Conservation (phyloP, 164 flowering plant species). For the Umbellularia californica region DNA sequence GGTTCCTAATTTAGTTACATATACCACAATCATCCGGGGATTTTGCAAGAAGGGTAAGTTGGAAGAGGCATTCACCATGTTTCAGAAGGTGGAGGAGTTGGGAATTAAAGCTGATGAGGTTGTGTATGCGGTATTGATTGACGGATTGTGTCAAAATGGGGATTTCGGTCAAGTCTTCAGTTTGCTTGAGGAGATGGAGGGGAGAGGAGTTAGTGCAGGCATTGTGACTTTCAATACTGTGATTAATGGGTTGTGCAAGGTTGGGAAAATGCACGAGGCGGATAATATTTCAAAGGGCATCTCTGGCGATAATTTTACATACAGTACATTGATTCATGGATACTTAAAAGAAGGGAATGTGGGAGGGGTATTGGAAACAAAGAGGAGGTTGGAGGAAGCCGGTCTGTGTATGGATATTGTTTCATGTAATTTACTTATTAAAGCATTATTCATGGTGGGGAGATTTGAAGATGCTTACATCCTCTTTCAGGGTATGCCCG, state of each 20-base stretch:
- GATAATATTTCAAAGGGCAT: constrained; percentile 46
- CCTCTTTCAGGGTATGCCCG: constrained; percentile 43
- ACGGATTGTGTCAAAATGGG: constrained; percentile 54
- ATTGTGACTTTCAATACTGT: constrained; percentile 63
- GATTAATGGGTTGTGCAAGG: constrained; percentile 68
- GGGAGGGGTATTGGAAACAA: constrained; percentile 43
- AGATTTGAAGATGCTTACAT: constrained; percentile 52
- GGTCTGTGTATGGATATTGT: constrained; percentile 49
- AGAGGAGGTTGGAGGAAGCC: constrained; percentile 50
- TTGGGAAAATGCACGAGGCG: constrained; percentile 57
- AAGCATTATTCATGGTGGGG: constrained; percentile 68
- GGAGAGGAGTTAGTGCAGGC: constrained; percentile 42
- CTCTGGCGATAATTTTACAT: constrained; percentile 49
- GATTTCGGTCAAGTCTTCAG: constrained; percentile 48
- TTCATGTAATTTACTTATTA: constrained; percentile 65
- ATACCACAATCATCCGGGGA: constrained; percentile 59
- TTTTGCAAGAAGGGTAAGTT: constrained; percentile 65
- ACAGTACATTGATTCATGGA: constrained; percentile 59
- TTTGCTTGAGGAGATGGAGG: constrained; percentile 66
- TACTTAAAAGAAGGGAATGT: constrained; percentile 46
- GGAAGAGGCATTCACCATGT: constrained; percentile 54
- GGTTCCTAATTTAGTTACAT: constrained; percentile 61
- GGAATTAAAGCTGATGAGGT: constrained; percentile 61
- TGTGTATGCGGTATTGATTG: constrained; percentile 58
- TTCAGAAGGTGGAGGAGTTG: constrained; percentile 38